These are phyloP conservation scores for Trapa incisa DNA, from an alignment of 345 rosid genomes.

Conservation along the genomic window DNA sequence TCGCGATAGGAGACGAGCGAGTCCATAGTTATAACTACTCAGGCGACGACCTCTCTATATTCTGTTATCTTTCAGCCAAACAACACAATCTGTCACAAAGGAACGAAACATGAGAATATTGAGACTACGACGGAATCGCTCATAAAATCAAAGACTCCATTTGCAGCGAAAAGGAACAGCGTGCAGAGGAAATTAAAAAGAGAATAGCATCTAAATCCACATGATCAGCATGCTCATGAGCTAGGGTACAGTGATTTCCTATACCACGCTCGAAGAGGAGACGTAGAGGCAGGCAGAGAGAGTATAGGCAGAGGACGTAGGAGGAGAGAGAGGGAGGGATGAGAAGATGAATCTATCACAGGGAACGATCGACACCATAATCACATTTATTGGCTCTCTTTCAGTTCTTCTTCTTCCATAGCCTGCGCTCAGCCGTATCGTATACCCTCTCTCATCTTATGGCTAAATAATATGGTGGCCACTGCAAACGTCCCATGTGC, in stretches of 20 bases:
- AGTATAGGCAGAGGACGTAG: too few species aligned
- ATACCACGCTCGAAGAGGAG: not conserved
- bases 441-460: too few species aligned
- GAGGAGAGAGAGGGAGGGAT: not conserved
- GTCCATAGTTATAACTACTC: not conserved
- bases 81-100: not conserved
- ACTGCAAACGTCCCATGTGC: too few species aligned
- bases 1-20: slow-evolving; percentile 12
- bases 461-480: too few species aligned
- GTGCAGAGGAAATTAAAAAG: too few species aligned
- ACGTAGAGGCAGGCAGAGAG: not conserved
- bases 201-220: not conserved
- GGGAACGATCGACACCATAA: not conserved
- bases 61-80: not conserved
- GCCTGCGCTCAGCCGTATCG: too few species aligned
- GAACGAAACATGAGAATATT: not conserved
- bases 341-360: slow-evolving; percentile 15
- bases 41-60: not conserved
- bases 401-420: not conserved
- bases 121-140: not conserved
- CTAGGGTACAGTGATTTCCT: not conserved
- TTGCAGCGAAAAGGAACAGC: too few species aligned
- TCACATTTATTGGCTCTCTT: slow-evolving; percentile 15
- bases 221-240: not conserved
- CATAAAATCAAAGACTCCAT: not conserved